Evolutionary conservation across 1,139 yeast genomes (phyloP), one percentile per base, ranked within the genome.

Genomic region (Lodderomyces elongisporus): DNA sequence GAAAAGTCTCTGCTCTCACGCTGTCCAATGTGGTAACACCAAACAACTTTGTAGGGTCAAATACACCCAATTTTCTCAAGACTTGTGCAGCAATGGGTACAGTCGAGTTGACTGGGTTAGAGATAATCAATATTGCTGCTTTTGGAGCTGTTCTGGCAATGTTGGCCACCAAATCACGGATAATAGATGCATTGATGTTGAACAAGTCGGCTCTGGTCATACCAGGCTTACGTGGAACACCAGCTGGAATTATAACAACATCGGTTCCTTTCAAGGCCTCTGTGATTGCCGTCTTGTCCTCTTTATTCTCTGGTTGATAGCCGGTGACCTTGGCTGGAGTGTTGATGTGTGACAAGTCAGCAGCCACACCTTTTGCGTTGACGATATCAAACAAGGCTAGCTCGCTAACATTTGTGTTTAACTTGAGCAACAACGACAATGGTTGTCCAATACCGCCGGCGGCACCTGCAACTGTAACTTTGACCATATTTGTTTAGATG

Each of bases 391-490:
- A 81, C 20, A 81, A 61, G 4, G 84, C 65, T 44, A 81, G 63
- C 45, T 75, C 75, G 21, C 72, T 62, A 24, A 80, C 72, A 24
- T 62, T 55, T 7, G 74, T 70, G 47, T 76, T 74, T 36, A 78
- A 60, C 52, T 81, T 79, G 44, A 80, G 62, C 40, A 81, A 62
- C 36, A 81, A 61, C 2, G 88, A 80, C 31, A 81, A 65, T 25
- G 88, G 87, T 55, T 80, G 88, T 31, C 89, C 89, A 50, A 81
- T 80, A 44, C 89, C 89, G 43, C 89, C 88, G 32, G 87, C 83
- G 30, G 88, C 88, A 43, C 89, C 88, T 46, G 82, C 68, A 42
- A 81, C 83, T 36, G 87, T 73, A 39, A 79, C 87, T 63, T 79
- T 79, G 36, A 77, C 77, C 76, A 70, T 74, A 8, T 20, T 7